Evolutionary conservation across 176 grass and related monocot species (phyloP), one percentile per base, ranked within the genome.

Genomic region (Tillandsia leiboldiana): DNA sequence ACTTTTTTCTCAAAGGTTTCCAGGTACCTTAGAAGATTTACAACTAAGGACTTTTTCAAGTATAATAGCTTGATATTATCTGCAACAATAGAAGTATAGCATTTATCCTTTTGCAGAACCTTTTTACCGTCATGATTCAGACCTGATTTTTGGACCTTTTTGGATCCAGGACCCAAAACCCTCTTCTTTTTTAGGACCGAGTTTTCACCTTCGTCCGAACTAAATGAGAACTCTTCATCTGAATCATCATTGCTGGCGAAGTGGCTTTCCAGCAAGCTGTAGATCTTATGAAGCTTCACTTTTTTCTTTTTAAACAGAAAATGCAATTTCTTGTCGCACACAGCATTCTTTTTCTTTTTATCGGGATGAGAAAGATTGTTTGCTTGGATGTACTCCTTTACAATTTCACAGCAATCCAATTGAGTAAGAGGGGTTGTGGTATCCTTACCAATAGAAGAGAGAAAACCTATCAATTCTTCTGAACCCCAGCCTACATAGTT

Each of bases 1-100:
- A 97, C 66, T 85, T 97, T 97, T 27, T 71, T 47, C 77, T 90
- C 74, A 83, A 97, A 97, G 65, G 71, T 87, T 42, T 87, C 79
- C 27, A 52, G 81, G 17, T 83, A 49, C 69, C 77, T 87, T 63
- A 92, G 63, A 81, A 97, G 79, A 73, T 75, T 47, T 24, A 77
- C 13, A 80, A 92, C 64, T 72, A 97, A 82, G 48, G 79, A 75
- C 82, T 62, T 86, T 62, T 73, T 87, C 76, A 97, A 56, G 75
- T 90, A 97, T 48, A 92, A 71, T 65, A 80, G 64, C 27, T 85
- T 79, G 12, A 97, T 76, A 56, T 97, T 97, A 20, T 77, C 57
- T 3, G 15, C 70, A 63, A 77, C 68, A 76, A 97, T 68, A 79
- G 88, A 52, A 0, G 84, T 86, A 80, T 79, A 78, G 72, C 74